Conservation (phyloP, 2,329 filamentous ascomycete genomes). For the Talaromyces sp. region DNA sequence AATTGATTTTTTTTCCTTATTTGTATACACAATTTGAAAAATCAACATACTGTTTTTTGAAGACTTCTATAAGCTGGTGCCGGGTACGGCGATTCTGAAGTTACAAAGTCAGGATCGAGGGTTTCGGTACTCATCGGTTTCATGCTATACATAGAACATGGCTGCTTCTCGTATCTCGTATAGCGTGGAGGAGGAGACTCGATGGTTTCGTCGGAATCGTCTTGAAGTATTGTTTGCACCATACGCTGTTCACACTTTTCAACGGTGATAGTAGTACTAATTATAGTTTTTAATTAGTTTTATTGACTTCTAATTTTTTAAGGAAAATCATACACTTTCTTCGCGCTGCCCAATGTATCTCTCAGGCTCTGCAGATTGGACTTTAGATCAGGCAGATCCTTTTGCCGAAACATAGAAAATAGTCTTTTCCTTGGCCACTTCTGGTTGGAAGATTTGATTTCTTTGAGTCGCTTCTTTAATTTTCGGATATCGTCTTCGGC, state of each 20-base stretch:
- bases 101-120: background rate
- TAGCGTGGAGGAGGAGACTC: background rate
- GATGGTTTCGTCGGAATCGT: background rate
- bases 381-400: background rate
- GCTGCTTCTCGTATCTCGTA: background rate
- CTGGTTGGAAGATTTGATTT: background rate
- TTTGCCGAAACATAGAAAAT: background rate
- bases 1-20: background rate
- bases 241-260: background rate
- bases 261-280: background rate
- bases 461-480: background rate
- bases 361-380: background rate
- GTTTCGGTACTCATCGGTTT: background rate
- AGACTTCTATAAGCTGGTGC: background rate
- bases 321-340: background rate
- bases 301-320: background rate
- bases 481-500: background rate
- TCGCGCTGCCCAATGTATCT: background rate
- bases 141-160: background rate
- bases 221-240: background rate
- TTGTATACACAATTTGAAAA: background rate
- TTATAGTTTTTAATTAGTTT: background rate
- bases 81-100: too few species aligned
- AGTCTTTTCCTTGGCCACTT: background rate
- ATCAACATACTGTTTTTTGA: background rate